These are phyloP conservation scores for Phylloboletellus chloephorus DNA, from an alignment of 1,284 basidiomycete genomes.

Conservation along the genomic window DNA sequence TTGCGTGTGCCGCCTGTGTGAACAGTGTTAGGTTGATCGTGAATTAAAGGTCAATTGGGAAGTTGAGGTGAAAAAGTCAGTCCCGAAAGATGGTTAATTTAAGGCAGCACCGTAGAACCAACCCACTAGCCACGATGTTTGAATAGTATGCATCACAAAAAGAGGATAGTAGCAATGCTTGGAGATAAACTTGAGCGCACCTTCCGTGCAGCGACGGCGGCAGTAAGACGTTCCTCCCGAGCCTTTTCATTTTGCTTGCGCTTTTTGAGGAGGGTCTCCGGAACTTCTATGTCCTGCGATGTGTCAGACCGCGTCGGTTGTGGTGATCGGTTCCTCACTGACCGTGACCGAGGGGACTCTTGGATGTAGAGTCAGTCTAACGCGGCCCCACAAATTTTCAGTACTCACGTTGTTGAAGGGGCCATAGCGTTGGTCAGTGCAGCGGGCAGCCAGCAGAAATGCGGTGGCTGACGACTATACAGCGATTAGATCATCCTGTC, in stretches of 20 bases:
- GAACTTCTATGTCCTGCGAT: conserved; percentile 81
- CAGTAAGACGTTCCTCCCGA: conserved; percentile 89
- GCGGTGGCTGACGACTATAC: conserved; percentile 31
- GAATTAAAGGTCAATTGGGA: conserved; percentile 6
- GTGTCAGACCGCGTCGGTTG: conserved; percentile 24
- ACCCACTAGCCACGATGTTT: conserved; percentile 64
- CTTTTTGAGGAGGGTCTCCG: conserved; percentile 99
- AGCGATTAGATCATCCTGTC: conserved; percentile 26
- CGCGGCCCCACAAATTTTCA: neutral
- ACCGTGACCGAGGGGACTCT: conserved; percentile 72
- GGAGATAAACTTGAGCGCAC: conserved; percentile 45
- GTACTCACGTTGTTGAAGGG: conserved; percentile 63
- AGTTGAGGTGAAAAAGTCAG: conserved; percentile 42
- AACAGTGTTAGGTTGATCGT: conserved; percentile 13
- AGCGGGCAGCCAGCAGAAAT: neutral
- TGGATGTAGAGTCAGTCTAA: conserved; percentile 15
- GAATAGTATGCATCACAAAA: conserved; percentile 77
- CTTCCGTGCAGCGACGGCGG: conserved; percentile 87
- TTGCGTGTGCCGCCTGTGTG: conserved; percentile 76
- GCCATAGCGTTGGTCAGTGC: conserved; percentile 43
- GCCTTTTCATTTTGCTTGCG: conserved; percentile 98
- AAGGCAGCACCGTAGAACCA: conserved; percentile 66
- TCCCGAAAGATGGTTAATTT: conserved; percentile 98
- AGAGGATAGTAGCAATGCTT: conserved; percentile 14
- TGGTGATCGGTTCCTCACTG: conserved; percentile 30